A percentile compares a stretch with the other conserved stretches of the same genome.
phyloP scores from a whole-genome alignment of 192 early-diverging fungal genomes.

The Pilobolus umbonatus region DNA sequence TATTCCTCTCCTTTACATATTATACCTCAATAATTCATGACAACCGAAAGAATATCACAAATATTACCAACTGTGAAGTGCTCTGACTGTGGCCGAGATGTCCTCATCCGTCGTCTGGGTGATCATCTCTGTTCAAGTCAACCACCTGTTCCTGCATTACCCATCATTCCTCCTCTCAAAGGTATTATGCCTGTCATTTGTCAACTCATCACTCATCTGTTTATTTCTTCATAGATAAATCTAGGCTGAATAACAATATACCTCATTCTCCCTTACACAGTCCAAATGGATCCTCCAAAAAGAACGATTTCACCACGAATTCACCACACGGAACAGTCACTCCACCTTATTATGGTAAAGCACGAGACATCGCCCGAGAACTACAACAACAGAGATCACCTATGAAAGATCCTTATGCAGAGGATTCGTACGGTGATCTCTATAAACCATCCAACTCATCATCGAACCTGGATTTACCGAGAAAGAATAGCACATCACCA shows the following conservation, averaged over 20 bases:
- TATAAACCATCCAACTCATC: not conserved
- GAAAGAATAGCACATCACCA: slow-evolving; percentile 12
- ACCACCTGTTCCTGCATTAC: slow-evolving; percentile 42
- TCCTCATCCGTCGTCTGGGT: slow-evolving; percentile 45
- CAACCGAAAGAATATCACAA: slow-evolving; percentile 43
- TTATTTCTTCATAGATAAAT: no score
- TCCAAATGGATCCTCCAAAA: not conserved
- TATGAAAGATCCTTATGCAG: not conserved
- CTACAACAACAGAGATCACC: not conserved
- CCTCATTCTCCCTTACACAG: not conserved
- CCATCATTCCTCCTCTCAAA: slow-evolving; percentile 16
- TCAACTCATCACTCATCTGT: not conserved
- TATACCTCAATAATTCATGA: slow-evolving; percentile 5
- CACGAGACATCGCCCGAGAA: not conserved
- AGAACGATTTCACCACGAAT: not conserved
- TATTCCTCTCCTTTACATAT: not conserved
- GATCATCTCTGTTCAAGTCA: slow-evolving; percentile 49
- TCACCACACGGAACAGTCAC: not conserved
- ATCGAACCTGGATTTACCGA: slow-evolving; percentile 7
- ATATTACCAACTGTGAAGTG: slow-evolving; percentile 52
- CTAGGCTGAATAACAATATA: not conserved
- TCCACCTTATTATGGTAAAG: not conserved
- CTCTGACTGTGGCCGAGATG: slow-evolving; percentile 52
- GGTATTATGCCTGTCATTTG: not conserved
- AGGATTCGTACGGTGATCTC: not conserved